Evolutionary conservation across 2,329 filamentous ascomycete genomes (phyloP).

Genomic region (Curvularia verruculosa): DNA sequence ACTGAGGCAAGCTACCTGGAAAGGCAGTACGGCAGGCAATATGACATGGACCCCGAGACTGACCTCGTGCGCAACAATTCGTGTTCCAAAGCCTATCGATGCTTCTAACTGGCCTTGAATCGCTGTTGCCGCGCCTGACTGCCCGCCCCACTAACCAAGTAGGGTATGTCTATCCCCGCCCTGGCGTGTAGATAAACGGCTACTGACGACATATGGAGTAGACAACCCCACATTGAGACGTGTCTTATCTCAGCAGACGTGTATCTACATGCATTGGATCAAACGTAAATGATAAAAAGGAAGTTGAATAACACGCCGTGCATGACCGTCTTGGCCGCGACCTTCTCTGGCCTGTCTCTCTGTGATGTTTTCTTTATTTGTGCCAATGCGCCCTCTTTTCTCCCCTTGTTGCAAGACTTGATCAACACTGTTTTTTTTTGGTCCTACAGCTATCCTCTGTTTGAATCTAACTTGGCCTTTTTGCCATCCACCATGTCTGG

Average conservation of each 20-base stretch:
- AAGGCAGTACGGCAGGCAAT: background rate
- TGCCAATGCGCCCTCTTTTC: background rate
- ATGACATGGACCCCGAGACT: background rate
- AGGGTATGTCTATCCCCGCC: constrained; percentile 31
- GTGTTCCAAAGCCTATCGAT: background rate
- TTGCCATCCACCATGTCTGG: constrained; percentile 12
- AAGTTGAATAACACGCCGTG: constrained; percentile 15
- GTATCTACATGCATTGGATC: constrained; percentile 2
- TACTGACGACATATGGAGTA: constrained; percentile 21
- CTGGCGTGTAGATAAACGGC: constrained; percentile 9
- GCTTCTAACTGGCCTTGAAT: constrained; percentile 8
- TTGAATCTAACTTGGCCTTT: background rate
- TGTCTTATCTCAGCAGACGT: constrained; percentile 20
- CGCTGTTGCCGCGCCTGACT: constrained; percentile 13
- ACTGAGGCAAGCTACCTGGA: background rate
- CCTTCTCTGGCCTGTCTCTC: background rate
- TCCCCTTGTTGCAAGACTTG: background rate
- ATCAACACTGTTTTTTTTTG: background rate
- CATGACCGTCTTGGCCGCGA: constrained; percentile 1
- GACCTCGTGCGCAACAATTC: background rate
- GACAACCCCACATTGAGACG: constrained; percentile 23
- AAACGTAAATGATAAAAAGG: constrained; percentile 5
- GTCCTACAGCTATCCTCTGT: background rate
- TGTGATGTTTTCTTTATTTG: background rate
- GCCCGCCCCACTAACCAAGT: constrained; percentile 22